Evolutionary conservation across 108 stramenopile species (phyloP), one percentile per base, ranked within the genome.

Genomic region (Cyclotella baltica): DNA sequence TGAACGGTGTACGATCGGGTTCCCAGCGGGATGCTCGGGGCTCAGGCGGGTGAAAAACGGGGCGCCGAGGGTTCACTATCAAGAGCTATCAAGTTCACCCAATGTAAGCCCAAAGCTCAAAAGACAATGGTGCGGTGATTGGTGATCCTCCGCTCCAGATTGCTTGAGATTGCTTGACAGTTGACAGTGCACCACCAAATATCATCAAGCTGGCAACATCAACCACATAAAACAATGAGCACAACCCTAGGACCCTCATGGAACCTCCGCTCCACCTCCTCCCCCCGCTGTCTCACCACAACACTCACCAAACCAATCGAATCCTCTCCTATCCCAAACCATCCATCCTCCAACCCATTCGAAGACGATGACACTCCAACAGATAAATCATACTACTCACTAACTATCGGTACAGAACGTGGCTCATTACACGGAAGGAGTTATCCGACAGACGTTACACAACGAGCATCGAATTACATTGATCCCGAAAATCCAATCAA

Each of bases 381-480:
- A 5, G 29, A 31, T 0, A n/a, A 43, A 22, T 8, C 62, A 59
- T 35, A 34, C 8, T 80, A 83, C 43, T 76, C 89, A 0, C 74
- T 91, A 29, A 81, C 90, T 19, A 87, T 88, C 58, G 94, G 94
- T 0, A 91, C 91, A 16, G 94, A 95, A 69, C 84, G 88, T 40
- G 94, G 92, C 51, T 80, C 86, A 20, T 64, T 95, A 22, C 92
- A 95, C 70, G 86, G 70, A 61, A 83, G 94, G 52, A 80, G 80
- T 5, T 92, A 90, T 70, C 73, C 85, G 3, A 34, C 79, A 16
- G 62, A 50, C 2, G 34, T 43, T 31, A n/a, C n/a, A 20, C 20
- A 48, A 52, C 6, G 58, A 47, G 34, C 23, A 2, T 25, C 61
- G 35, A 10, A n/a, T n/a, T 57, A 33, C 61, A 47, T 59, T 40